Evolutionary conservation across 2,329 filamentous ascomycete genomes (phyloP).

Genomic region (Nothophoma quercina): DNA sequence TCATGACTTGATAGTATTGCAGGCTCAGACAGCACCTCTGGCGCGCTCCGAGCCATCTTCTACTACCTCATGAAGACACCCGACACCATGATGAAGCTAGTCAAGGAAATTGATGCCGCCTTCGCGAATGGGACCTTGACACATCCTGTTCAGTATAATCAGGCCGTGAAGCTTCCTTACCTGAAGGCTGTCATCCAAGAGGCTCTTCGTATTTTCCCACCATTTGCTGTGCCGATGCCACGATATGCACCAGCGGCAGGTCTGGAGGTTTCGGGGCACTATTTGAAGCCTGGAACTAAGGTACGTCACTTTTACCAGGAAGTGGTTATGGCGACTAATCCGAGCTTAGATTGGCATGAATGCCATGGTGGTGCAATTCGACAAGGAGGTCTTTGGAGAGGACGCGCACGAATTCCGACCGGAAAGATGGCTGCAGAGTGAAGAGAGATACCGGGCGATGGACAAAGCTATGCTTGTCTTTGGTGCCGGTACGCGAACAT

Average conservation of each 20-base stretch:
- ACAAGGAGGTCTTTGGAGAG: slow-evolving; percentile 49
- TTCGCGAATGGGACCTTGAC: slow-evolving; percentile 16
- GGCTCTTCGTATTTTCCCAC: slow-evolving; percentile 76
- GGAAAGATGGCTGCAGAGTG: slow-evolving; percentile 54
- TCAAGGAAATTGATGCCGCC: slow-evolving; percentile 27
- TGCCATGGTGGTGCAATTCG: slow-evolving; percentile 53
- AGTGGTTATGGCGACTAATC: neutral
- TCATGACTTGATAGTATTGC: slow-evolving; percentile 35
- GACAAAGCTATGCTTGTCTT: slow-evolving; percentile 48
- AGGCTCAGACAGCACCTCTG: slow-evolving; percentile 49
- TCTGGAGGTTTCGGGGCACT: slow-evolving; percentile 57
- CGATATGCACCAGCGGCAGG: slow-evolving; percentile 72
- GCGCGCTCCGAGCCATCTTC: slow-evolving; percentile 45
- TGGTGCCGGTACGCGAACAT: slow-evolving; percentile 44
- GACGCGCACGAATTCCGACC: slow-evolving; percentile 53
- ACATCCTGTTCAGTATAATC: slow-evolving; percentile 21
- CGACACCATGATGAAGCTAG: slow-evolving; percentile 16
- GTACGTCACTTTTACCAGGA: neutral
- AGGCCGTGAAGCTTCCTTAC: slow-evolving; percentile 73
- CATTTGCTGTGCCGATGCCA: slow-evolving; percentile 74
- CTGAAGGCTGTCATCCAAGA: slow-evolving; percentile 80
- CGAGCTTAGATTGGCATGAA: neutral
- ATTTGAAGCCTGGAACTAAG: neutral
- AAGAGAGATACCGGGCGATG: slow-evolving; percentile 25
- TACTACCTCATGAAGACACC: slow-evolving; percentile 51